Base-by-base conservation (phyloP, 768 basidiomycete genomes). In the Leccinum disarticulatum region DNA sequence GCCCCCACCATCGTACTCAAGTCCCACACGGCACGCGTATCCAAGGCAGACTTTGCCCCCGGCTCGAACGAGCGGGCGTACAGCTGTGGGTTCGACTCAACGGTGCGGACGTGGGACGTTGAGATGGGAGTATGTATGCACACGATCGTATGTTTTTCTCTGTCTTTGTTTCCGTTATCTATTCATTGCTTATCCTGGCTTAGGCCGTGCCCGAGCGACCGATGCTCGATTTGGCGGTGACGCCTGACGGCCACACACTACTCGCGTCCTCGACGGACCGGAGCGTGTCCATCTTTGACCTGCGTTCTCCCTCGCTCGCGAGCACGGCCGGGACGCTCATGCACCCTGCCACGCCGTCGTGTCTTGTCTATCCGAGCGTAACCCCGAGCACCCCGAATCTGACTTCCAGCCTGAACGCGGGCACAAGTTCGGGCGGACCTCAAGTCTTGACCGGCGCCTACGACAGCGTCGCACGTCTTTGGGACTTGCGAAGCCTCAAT, bases 1-100 rank as follows among this genome's bases (percentile, higher is more conserved):
- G 87, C 84, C 0, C 95, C 96, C 0, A 65, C 81, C 5, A 74
- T 76, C 5, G 89, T 93, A 3, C 79, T 99, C 57, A 88, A 90
- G 64, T 92, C 90, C 0, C 97, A 98, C 72, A 87, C 87, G 0
- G 89, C 81, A 19, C 80, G 92, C 13, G 88, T 98, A 1, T 93
- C 93, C 6, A 86, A 83, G 38, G 87, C 84, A 3, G 68, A 83
- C 0, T 95, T 91, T 75, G 73, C 74, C 11, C 68, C 70, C 4
- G 79, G 74, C 54, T 69, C 66, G 19, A 69, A 62, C 41, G 55
- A 68, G 54, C 61, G 74, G 57, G 94, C 87, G 31, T 85, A 86
- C 62, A 93, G 90, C 65, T 88, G 87, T 68, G 91, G 92, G 0
- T 92, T 93, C 69, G 95, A 97, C 74, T 96, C 95, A 28, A 93